phyloP scores from a whole-genome alignment of 305 asterid species.

The Plantago coronopus region DNA sequence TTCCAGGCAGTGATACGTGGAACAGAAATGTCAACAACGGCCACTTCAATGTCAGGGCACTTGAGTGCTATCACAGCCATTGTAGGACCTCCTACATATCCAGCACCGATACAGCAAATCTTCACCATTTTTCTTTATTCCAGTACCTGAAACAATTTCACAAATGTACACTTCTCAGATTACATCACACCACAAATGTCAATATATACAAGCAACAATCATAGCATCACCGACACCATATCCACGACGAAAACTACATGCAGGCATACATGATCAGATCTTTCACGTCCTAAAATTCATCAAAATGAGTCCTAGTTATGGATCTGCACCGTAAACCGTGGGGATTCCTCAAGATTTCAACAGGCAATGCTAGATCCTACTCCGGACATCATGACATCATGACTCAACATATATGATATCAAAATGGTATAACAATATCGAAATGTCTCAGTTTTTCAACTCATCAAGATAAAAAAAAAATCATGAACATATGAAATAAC shows the following conservation, averaged over 20 bases:
- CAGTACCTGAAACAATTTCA: constrained; percentile 25
- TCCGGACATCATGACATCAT: too few relatives aligned
- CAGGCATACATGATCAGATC: neutral
- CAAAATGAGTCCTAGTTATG: neutral
- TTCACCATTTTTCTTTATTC: constrained; percentile 61
- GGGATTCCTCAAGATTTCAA: too few relatives aligned
- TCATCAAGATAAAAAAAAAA: too few relatives aligned
- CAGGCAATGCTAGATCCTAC: too few relatives aligned
- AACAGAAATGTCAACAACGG: constrained; percentile 75
- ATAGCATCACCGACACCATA: neutral
- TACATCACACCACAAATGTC: neutral
- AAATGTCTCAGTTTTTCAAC: too few relatives aligned
- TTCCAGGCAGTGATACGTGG: constrained; percentile 89
- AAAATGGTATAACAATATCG: too few relatives aligned
- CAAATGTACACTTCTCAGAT: constrained; percentile 19
- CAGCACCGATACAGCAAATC: constrained; percentile 96
- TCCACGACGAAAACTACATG: constrained; percentile 5
- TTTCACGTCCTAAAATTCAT: neutral
- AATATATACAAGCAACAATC: neutral
- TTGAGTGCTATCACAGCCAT: constrained; percentile 94
- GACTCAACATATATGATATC: too few relatives aligned
- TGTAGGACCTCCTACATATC: constrained; percentile 99
- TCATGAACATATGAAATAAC: too few relatives aligned
- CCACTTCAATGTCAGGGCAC: constrained; percentile 80
- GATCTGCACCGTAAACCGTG: too few relatives aligned